Evolutionary conservation across 202 grass and related monocot genomes (phyloP).

Genomic region (Panicum hallii): DNA sequence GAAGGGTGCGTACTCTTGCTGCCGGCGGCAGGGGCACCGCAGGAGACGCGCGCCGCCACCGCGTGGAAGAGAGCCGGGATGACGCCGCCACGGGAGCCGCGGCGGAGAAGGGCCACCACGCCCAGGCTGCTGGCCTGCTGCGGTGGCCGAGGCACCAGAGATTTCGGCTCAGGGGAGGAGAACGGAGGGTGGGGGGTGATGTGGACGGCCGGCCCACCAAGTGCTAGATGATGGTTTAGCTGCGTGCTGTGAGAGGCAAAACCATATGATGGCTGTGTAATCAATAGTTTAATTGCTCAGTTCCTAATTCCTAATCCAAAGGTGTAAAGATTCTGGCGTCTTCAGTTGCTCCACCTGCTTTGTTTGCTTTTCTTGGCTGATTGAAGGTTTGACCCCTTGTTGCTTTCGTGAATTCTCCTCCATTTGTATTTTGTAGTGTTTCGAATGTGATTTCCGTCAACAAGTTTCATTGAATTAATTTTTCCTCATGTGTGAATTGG

Average conservation of each 20-base stretch:
- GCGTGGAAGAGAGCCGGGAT: not conserved
- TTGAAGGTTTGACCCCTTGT: not conserved
- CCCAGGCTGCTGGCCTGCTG: constrained; percentile 14
- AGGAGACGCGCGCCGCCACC: not conserved
- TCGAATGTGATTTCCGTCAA: not conserved
- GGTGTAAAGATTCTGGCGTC: not conserved
- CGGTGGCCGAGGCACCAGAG: not conserved
- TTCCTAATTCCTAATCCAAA: not conserved
- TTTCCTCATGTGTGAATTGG: not conserved
- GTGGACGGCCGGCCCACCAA: constrained; percentile 24
- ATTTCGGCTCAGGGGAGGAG: not conserved
- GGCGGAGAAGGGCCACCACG: not conserved
- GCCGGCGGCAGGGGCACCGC: constrained; percentile 1
- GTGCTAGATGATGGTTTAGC: not conserved
- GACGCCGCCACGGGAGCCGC: not conserved
- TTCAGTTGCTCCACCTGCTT: not conserved
- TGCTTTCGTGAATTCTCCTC: not conserved
- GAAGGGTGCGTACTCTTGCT: constrained; percentile 35
- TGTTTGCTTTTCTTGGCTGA: not conserved
- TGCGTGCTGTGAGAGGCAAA: not conserved
- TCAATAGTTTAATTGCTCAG: not conserved
- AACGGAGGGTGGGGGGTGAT: not conserved
- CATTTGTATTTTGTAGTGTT: not conserved
- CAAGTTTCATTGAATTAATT: not conserved
- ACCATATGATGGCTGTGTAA: not conserved